Evolutionary conservation across 1,284 basidiomycete species (phyloP).

Genomic region (Pseudozyma sp.): DNA sequence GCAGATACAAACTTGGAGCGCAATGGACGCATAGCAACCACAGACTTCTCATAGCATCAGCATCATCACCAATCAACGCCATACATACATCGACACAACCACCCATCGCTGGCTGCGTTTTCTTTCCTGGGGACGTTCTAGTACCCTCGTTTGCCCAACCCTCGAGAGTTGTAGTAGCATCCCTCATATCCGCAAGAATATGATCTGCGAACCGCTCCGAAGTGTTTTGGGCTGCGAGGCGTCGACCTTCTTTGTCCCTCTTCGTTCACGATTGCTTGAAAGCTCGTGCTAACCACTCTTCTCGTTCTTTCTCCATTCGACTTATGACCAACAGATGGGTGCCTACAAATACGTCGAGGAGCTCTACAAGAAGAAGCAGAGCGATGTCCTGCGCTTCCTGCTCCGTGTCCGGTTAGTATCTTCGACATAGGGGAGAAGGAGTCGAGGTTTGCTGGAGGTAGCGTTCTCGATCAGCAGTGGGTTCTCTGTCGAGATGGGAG

Average conservation of each 20-base stretch:
- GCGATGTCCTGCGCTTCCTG: conserved; percentile 97
- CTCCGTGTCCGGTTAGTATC: conserved; percentile 87
- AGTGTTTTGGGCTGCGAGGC: conserved; percentile 19
- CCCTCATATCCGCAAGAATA: background rate
- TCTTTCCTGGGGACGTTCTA: conserved; percentile 35
- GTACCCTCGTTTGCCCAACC: conserved; percentile 27
- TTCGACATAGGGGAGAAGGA: background rate
- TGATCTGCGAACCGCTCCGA: conserved; percentile 36
- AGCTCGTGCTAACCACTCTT: conserved; percentile 48
- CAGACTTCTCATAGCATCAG: background rate
- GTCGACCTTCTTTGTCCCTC: conserved; percentile 50
- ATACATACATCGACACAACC: background rate
- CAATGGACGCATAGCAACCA: no score
- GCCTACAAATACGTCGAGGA: conserved; percentile 97
- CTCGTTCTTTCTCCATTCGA: conserved; percentile 4
- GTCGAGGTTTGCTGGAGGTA: background rate
- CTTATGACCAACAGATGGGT: conserved; percentile 68
- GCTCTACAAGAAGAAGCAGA: conserved; percentile 81
- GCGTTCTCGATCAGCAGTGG: no score
- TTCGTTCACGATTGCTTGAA: conserved; percentile 52
- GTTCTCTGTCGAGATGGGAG: no score
- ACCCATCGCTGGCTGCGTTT: conserved; percentile 17
- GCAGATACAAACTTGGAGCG: no score
- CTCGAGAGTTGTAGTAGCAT: conserved; percentile 45
- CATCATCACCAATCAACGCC: background rate